Base-by-base conservation (phyloP, 2,329 filamentous ascomycete genomes). In the Myriosclerotinia scirpicola region DNA sequence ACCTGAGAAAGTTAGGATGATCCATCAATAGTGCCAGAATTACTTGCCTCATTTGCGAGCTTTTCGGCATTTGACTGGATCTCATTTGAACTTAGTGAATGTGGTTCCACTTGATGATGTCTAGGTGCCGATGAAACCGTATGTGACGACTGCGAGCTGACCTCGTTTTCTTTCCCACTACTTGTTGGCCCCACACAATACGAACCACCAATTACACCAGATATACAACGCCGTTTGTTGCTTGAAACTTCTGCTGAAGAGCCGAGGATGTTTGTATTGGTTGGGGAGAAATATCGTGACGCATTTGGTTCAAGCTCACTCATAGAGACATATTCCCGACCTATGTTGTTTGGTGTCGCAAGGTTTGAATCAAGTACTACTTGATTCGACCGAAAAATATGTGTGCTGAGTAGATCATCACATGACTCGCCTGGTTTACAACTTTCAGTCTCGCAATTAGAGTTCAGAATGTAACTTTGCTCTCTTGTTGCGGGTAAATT, bases 401-500 rank as follows among this genome's bases (percentile, higher is more conserved):
- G 46, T 42, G 64, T 15, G 15, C n/a, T 34, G 6, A 65, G 26
- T 17, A 54, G 5, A 36, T 65, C 64, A 22, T 65, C 64, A 44
- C 64, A 65, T n/a, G 44, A 60, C n/a, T 54, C 36, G 17, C 54
- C 46, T 1, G 36, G 36, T 42, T 17, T 54, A 52, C 63, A 65
- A 17, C 34, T 56, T 34, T 40, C 54, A 30, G 36, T 38, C n/a
- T 65, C 54, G 60, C 26, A 60, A n/a, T 20, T 15, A 12, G 63
- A 11, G n/a, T 53, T 36, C 30, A 65, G 36, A 53, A 65, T 36
- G 34, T 65, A 65, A 15, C 63, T 56, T 65, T 53, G 63, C 17
- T 65, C 63, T 42, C 42, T 14, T 11, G 44, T 65, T 52, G 63
- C 63, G 3, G 54, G 63, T 22, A 65, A 36, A 65, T 65, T 52